Percentiles rank a stretch among this genome's conserved stretches.
Evolutionary conservation across 768 basidiomycete species (phyloP).

Genomic region (Psilocybe sp.): DNA sequence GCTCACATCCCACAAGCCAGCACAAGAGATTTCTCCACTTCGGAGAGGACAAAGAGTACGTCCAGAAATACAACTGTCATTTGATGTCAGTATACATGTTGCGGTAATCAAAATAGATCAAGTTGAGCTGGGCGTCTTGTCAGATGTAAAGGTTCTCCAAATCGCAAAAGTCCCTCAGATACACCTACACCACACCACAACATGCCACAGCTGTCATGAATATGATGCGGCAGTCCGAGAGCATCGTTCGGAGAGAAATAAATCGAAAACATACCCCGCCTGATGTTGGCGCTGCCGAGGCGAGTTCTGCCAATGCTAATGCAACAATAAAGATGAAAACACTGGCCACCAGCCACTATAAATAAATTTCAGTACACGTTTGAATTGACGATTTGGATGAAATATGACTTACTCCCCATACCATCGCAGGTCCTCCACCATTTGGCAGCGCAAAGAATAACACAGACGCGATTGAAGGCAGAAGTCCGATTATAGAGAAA

Average conservation of each 20-base stretch:
- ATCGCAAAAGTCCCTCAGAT: no score
- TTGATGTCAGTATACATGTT: no score
- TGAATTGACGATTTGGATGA: neutral
- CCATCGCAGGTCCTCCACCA: conserved; percentile 69
- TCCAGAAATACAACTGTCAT: conserved; percentile 51
- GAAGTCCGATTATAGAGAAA: conserved; percentile 66
- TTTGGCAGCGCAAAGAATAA: conserved; percentile 60
- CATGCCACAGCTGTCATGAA: no score
- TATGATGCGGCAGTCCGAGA: no score
- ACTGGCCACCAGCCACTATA: conserved; percentile 64
- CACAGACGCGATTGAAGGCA: conserved; percentile 62
- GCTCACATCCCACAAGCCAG: conserved; percentile 52
- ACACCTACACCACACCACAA: no score
- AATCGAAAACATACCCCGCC: conserved; percentile 46
- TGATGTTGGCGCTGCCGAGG: conserved; percentile 69
- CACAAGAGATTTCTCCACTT: conserved; percentile 43
- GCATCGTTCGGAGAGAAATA: neutral
- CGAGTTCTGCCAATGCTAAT: conserved; percentile 67
- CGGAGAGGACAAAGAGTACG: conserved; percentile 39
- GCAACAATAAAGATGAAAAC: conserved; percentile 63
- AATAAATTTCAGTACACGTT: conserved; percentile 4
- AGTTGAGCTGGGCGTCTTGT: no score
- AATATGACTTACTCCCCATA: conserved; percentile 57
- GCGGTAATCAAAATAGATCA: no score
- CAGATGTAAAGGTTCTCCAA: no score